A percentile compares a stretch with the other conserved stretches of the same genome.
Evolutionary conservation across 306 rosid species (phyloP).

Genomic region (Quercus aquifolioides): DNA sequence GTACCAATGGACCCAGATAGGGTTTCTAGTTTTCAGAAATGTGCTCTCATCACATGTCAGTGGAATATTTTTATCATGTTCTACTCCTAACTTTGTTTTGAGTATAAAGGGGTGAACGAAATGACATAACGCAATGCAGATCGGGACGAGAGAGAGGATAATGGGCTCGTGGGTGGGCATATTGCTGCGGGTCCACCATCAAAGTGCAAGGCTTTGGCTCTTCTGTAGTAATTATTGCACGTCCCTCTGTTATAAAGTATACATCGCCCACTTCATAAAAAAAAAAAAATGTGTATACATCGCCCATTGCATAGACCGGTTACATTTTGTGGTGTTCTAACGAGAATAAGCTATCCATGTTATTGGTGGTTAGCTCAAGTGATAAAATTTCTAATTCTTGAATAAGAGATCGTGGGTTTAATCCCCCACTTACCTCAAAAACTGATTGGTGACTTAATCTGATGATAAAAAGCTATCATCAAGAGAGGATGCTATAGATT

Average conservation of each 20-base stretch:
- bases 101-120: neutral
- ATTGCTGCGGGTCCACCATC: neutral
- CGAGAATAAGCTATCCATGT: no score
- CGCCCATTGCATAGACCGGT: neutral
- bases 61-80: neutral
- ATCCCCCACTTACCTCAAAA: fast-evolving
- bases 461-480: fast-evolving
- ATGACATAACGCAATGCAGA: neutral
- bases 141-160: neutral
- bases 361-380: no score
- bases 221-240: neutral
- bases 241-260: neutral
- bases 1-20: neutral
- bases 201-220: neutral
- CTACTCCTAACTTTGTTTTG: no score
- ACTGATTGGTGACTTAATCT: fast-evolving
- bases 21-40: neutral
- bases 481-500: fast-evolving
- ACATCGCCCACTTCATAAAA: neutral
- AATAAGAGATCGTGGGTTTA: fast-evolving
- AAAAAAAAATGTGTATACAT: neutral
- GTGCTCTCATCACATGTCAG: neutral
- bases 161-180: neutral
- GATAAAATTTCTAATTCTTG: no score
- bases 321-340: neutral